Percentiles rank a stretch among this genome's conserved stretches.
These are phyloP conservation scores for Nicotiana paniculata DNA, from an alignment of 257 asterid species.

Conservation along the genomic window DNA sequence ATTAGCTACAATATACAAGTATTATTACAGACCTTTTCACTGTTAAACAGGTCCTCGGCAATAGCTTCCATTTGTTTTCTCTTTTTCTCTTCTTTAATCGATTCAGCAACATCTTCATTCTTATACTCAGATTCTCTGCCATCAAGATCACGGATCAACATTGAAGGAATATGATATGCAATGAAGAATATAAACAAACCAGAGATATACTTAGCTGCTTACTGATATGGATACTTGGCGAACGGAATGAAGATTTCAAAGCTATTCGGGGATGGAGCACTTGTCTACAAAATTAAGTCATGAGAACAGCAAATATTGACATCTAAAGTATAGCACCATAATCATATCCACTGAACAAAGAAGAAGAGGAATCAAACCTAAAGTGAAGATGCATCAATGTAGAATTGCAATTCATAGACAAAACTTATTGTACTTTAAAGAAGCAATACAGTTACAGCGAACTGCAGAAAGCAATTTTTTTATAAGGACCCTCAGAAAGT, in stretches of 20 bases:
- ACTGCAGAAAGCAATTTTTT: neutral
- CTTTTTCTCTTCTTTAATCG: conserved; percentile 66
- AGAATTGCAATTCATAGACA: neutral
- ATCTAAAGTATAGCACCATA: neutral
- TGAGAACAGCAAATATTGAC: neutral
- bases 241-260: conserved; percentile 71
- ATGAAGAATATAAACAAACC: neutral
- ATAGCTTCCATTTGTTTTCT: conserved; percentile 89
- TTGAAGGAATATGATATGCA: conserved; percentile 4
- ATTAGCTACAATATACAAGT: neutral
- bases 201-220: conserved; percentile 17
- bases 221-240: conserved; percentile 73
- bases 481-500: neutral
- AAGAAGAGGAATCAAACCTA: neutral
- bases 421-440: neutral
- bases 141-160: conserved; percentile 4
- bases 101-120: conserved; percentile 58
- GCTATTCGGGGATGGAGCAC: conserved; percentile 73
- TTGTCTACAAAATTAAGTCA: conserved; percentile 31
- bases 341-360: neutral
- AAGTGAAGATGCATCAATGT: conserved; percentile 1
- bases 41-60: conserved; percentile 84
- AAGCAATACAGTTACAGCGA: neutral
- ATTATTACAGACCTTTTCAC: conserved; percentile 49
- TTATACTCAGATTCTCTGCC: conserved; percentile 68